Base-by-base conservation (phyloP, 257 asterid genomes). In the Primulina huaijiensis region DNA sequence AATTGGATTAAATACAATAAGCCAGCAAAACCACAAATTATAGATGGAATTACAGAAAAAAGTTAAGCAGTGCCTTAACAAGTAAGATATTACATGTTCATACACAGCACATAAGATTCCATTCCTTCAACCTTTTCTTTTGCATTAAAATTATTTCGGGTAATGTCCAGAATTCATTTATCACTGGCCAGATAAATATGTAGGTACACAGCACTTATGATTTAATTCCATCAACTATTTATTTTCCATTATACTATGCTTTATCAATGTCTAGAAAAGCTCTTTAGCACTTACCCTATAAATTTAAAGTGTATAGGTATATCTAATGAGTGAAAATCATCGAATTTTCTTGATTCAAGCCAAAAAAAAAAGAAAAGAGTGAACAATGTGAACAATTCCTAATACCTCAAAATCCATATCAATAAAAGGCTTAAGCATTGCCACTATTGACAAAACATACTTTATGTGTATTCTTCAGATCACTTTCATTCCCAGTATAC, bases 1-100 rank as follows among this genome's bases (percentile, higher is more conserved):
- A 34, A 63, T 60, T 17, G 38, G 52, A 64, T 72, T 72, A 62
- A 67, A 64, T 30, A 38, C 67, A 75, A 9, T n/a, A 23, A 21
- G 34, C 43, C 3, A 12, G 52, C 50, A 5, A 67, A 35, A 37
- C 71, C 58, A 25, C 23, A 37, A 19, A 14, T 12, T 46, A 4
- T 46, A 5, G 9, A n/a, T 17, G 33, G 7, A 65, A 1, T 11
- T 12, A 0, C 1, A 65, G 10, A 8, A 61, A 30, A 65, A 53
- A 29, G 27, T 40, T 12, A 34, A 57, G 33, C 7, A 56, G 60
- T 62, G 40, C 60, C 61, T 72, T 62, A 50, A 68, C 66, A 31
- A 70, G 38, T 35, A 57, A 66, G 63, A 58, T 25, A 37, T 20
- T 52, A 43, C 50, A 50, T 30, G 37, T 29, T 16, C 19, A 4